Percentiles rank a stretch among this genome's conserved stretches.
These are phyloP conservation scores for Trichoderma gamsii DNA, from an alignment of 495 filamentous ascomycete species.

Conservation along the genomic window DNA sequence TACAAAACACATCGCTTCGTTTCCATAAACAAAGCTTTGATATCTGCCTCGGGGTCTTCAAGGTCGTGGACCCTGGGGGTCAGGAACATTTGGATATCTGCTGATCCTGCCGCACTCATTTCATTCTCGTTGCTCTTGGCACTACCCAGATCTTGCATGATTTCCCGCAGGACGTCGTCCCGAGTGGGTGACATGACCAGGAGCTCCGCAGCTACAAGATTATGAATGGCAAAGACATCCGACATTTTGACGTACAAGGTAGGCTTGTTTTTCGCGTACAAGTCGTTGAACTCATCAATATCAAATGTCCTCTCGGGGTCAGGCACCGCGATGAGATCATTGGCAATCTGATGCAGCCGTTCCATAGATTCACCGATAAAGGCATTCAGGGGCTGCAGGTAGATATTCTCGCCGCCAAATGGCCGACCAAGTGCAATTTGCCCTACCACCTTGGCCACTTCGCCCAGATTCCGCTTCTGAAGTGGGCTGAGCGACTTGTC, in stretches of 20 bases:
- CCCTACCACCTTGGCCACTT: conserved; percentile 84
- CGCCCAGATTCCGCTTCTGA: conserved; percentile 85
- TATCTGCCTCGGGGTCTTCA: conserved; percentile 86
- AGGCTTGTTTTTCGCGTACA: conserved; percentile 91
- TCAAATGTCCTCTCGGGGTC: conserved; percentile 88
- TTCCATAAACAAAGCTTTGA: conserved; percentile 93
- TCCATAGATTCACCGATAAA: conserved; percentile 84
- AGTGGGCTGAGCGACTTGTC: conserved; percentile 82
- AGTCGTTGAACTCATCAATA: conserved; percentile 96
- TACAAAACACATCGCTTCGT: conserved; percentile 96
- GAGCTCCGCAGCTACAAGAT: conserved; percentile 73
- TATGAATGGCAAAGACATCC: conserved; percentile 95
- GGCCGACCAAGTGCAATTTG: conserved; percentile 79
- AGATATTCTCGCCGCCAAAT: conserved; percentile 92
- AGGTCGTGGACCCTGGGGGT: conserved; percentile 86
- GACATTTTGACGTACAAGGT: conserved; percentile 98
- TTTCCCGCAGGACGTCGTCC: conserved; percentile 86
- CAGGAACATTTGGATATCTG: conserved; percentile 87
- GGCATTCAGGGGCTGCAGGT: conserved; percentile 86
- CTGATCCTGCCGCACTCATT: conserved; percentile 75
- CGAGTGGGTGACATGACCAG: conserved; percentile 65
- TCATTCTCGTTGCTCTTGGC: conserved; percentile 94
- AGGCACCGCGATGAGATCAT: conserved; percentile 69
- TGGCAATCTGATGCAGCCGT: conserved; percentile 67
- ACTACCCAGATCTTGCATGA: conserved; percentile 86